Evolutionary conservation across 306 rosid species (phyloP).

Genomic region (Pterocarpus santalinus): DNA sequence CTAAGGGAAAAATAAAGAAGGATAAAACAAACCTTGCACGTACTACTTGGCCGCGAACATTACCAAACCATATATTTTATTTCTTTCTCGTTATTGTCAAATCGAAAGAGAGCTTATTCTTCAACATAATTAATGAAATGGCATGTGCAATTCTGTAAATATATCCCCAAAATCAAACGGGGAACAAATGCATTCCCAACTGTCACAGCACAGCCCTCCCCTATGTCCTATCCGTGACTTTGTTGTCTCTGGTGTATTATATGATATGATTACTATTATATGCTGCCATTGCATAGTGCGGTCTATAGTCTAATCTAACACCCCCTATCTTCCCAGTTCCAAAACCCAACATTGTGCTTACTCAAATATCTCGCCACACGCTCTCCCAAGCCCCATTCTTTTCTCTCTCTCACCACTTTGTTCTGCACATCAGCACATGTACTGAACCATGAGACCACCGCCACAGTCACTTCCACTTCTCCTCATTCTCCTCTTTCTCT

Average conservation of each 20-base stretch:
- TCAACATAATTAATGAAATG: neutral
- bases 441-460: conserved; percentile 45
- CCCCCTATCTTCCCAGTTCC: neutral
- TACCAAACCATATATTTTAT: neutral
- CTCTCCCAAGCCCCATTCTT: neutral
- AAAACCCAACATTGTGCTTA: neutral
- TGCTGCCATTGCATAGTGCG: neutral
- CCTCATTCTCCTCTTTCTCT: conserved; percentile 31
- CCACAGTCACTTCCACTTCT: conserved; percentile 11
- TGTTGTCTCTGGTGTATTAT: neutral
- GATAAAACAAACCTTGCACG: too few species aligned
- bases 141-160: conserved; percentile 29
- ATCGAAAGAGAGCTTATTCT: neutral
- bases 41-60: too few species aligned
- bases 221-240: neutral
- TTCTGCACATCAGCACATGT: neutral
- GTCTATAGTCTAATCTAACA: neutral
- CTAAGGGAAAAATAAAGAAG: too few species aligned
- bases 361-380: neutral
- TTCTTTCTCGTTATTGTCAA: neutral
- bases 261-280: neutral
- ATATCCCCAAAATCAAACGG: conserved; percentile 21
- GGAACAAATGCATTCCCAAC: neutral
- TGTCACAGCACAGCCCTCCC: conserved; percentile 17
- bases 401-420: neutral